Evolutionary conservation across 805 yeast species (phyloP).

Genomic region (Lipomyces starkeyi): DNA sequence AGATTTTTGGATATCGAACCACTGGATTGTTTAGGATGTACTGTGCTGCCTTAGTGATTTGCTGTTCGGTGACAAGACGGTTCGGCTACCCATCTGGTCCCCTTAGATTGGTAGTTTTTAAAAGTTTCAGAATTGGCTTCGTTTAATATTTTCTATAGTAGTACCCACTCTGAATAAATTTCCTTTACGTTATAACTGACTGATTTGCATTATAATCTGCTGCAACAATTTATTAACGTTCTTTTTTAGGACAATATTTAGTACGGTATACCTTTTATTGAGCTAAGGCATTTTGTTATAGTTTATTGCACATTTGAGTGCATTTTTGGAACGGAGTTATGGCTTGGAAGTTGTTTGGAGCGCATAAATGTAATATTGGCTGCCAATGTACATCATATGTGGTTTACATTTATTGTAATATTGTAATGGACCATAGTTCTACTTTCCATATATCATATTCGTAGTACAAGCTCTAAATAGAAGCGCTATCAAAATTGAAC

Average conservation of each 20-base stretch:
- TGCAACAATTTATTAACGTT: not conserved
- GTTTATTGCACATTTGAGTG: not conserved
- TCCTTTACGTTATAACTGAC: not conserved
- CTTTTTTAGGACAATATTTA: not conserved
- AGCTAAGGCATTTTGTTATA: not conserved
- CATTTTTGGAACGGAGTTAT: not conserved
- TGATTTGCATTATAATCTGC: not conserved
- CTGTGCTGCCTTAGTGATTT: not conserved
- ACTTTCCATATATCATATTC: no score
- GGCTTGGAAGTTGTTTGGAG: not conserved
- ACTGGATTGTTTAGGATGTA: not conserved
- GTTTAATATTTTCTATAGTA: not conserved
- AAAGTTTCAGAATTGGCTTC: not conserved
- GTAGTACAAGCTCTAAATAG: not conserved
- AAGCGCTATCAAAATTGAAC: not conserved
- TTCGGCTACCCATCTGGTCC: not conserved
- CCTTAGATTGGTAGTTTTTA: not conserved
- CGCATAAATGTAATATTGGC: not conserved
- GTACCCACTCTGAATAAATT: not conserved
- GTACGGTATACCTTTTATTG: not conserved
- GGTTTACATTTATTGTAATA: not conserved
- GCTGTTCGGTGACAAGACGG: not conserved
- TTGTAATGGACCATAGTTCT: no score
- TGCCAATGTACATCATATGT: not conserved
- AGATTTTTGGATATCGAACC: conserved; percentile 1